A percentile compares a stretch with the other conserved stretches of the same genome.
Conservation (phyloP, 2,329 filamentous ascomycete genomes). For the Fusarium temperatum region DNA sequence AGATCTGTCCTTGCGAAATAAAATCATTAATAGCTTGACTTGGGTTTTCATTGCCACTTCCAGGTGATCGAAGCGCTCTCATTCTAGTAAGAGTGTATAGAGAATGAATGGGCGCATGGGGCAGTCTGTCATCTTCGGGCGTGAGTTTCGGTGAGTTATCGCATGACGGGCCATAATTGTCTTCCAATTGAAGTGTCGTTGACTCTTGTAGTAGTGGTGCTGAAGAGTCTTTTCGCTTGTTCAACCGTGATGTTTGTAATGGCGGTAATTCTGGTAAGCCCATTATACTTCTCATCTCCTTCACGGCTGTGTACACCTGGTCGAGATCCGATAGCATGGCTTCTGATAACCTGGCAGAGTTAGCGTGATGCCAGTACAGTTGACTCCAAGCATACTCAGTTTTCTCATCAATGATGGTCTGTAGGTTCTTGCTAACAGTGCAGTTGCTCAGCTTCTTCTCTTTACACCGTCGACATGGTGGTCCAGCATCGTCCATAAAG, state of each 20-base stretch:
- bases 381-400: constrained; percentile 41
- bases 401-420: constrained; percentile 53
- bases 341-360: constrained; percentile 7
- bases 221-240: constrained; percentile 20
- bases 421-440: constrained; percentile 53
- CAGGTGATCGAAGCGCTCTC: constrained; percentile 48
- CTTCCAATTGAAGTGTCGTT: constrained; percentile 1
- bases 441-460: constrained; percentile 50
- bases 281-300: constrained; percentile 36
- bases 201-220: not conserved
- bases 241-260: constrained; percentile 23
- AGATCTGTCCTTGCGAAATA: constrained; percentile 52
- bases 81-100: constrained; percentile 51
- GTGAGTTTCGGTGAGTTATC: constrained; percentile 43
- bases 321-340: constrained; percentile 37
- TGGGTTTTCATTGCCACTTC: constrained; percentile 32
- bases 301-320: constrained; percentile 38
- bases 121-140: constrained; percentile 47
- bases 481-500: constrained; percentile 52
- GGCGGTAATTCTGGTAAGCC: constrained; percentile 36
- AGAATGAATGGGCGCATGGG: constrained; percentile 51
- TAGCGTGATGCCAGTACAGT: rapidly evolving
- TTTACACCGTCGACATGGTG: constrained; percentile 50
- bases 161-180: constrained; percentile 38
- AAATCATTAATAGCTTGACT: constrained; percentile 45